These are phyloP conservation scores for Naganishia albida DNA, from an alignment of 1,284 basidiomycete genomes.

Conservation along the genomic window DNA sequence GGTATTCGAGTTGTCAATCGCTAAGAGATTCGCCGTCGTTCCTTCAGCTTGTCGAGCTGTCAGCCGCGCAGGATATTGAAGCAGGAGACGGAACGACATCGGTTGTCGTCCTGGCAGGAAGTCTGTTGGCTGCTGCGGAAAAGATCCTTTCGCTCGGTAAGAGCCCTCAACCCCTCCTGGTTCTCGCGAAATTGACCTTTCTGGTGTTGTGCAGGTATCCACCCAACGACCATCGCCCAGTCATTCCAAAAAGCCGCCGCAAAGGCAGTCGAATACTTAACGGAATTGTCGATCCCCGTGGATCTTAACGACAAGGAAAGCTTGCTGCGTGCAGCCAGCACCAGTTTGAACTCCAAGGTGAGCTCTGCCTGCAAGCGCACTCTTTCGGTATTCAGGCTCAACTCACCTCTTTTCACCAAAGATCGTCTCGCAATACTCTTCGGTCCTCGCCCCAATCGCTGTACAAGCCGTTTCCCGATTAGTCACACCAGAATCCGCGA, in stretches of 20 bases:
- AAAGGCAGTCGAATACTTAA: slow-evolving; percentile 92
- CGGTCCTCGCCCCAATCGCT: slow-evolving; percentile 94
- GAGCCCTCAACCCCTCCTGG: not conserved
- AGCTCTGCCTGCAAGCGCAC: not conserved
- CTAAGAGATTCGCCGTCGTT: not conserved
- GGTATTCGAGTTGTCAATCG: not conserved
- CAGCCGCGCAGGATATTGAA: slow-evolving; percentile 96
- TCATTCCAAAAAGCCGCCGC: slow-evolving; percentile 88
- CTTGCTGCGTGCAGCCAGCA: slow-evolving; percentile 88
- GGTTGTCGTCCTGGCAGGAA: slow-evolving; percentile 95
- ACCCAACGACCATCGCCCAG: slow-evolving; percentile 96
- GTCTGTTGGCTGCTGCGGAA: slow-evolving; percentile 89
- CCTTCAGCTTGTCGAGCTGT: slow-evolving; percentile 86
- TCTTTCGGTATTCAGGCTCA: not conserved
- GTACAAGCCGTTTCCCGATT: slow-evolving; percentile 93
- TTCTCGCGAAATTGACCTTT: not conserved
- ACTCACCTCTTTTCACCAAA: not conserved
- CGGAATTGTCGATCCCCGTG: slow-evolving; percentile 89
- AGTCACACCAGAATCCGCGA: slow-evolving; percentile 79
- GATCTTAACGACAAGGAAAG: slow-evolving; percentile 85
- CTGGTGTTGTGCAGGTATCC: slow-evolving; percentile 62
- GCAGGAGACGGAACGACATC: slow-evolving; percentile 99
- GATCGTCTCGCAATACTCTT: slow-evolving; percentile 99
- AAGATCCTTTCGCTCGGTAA: slow-evolving; percentile 90
- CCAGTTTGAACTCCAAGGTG: slow-evolving; percentile 92